A percentile compares a stretch with the other conserved stretches of the same genome.
phyloP scores from a whole-genome alignment of 2,329 filamentous ascomycete species.

The Microcera coccophila region DNA sequence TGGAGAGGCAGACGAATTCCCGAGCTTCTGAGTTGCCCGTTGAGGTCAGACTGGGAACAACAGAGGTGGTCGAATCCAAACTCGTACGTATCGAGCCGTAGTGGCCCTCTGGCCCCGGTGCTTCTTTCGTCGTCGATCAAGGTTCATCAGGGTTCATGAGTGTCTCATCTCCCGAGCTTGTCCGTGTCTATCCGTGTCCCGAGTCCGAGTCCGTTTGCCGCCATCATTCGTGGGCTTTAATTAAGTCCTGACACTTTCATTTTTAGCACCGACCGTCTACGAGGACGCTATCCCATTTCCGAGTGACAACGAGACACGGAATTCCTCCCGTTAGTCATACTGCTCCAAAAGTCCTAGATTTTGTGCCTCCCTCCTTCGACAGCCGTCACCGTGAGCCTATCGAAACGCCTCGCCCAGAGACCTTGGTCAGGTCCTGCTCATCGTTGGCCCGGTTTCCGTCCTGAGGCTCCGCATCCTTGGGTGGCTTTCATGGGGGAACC shows the following conservation, averaged over 20 bases:
- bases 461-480: not conserved
- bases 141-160: not conserved
- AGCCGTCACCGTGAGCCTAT: constrained; percentile 28
- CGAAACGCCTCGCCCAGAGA: constrained; percentile 31
- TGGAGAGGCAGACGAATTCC: constrained; percentile 20
- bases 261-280: not conserved
- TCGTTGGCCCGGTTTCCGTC: not conserved
- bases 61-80: not conserved
- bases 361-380: not conserved
- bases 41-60: constrained; percentile 13
- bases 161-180: not conserved
- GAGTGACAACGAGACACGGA: not conserved
- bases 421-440: constrained; percentile 11
- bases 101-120: constrained; percentile 11
- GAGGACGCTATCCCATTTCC: not conserved
- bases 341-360: not conserved
- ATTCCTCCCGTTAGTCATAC: not conserved
- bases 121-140: not conserved
- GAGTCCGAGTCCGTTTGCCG: not conserved
- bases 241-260: not conserved
- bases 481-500: not conserved
- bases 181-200: not conserved
- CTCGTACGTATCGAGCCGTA: constrained; percentile 21
- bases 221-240: not conserved
- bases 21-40: constrained; percentile 13